These are phyloP conservation scores for Fusarium haematococcum DNA, from an alignment of 2,329 filamentous ascomycete species.

Conservation along the genomic window DNA sequence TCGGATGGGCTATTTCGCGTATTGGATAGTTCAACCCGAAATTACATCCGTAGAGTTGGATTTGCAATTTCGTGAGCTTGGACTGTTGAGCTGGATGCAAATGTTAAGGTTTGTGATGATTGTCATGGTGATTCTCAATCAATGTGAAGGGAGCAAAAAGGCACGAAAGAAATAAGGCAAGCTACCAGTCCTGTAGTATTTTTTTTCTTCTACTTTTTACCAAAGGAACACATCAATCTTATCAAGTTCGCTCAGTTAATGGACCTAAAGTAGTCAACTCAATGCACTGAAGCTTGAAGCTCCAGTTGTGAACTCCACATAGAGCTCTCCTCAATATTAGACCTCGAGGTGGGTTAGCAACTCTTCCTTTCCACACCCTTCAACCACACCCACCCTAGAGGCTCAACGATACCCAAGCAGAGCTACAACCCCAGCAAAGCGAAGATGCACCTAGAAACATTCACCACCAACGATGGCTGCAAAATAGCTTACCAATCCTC, in stretches of 20 bases:
- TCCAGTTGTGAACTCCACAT: neutral
- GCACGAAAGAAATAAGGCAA: neutral
- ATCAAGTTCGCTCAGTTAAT: neutral
- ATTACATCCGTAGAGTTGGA: neutral
- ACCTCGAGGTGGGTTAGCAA: neutral
- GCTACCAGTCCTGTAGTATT: neutral
- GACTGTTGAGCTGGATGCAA: neutral
- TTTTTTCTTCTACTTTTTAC: neutral
- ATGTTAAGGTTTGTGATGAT: neutral
- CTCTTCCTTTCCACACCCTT: neutral
- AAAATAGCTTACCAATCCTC: constrained; percentile 41
- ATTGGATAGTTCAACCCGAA: neutral
- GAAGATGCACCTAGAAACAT: constrained; percentile 33
- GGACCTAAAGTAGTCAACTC: neutral
- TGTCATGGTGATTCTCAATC: neutral
- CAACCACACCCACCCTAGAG: neutral
- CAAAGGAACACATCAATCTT: neutral
- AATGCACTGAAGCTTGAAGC: neutral
- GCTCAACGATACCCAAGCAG: neutral
- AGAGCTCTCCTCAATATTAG: neutral
- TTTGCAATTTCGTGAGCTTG: neutral
- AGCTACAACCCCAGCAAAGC: neutral
- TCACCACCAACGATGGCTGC: constrained; percentile 40
- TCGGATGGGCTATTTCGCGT: neutral
- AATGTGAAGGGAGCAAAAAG: neutral